These are phyloP conservation scores for Pelargonium australe DNA, from an alignment of 441 rosid species.

Conservation along the genomic window DNA sequence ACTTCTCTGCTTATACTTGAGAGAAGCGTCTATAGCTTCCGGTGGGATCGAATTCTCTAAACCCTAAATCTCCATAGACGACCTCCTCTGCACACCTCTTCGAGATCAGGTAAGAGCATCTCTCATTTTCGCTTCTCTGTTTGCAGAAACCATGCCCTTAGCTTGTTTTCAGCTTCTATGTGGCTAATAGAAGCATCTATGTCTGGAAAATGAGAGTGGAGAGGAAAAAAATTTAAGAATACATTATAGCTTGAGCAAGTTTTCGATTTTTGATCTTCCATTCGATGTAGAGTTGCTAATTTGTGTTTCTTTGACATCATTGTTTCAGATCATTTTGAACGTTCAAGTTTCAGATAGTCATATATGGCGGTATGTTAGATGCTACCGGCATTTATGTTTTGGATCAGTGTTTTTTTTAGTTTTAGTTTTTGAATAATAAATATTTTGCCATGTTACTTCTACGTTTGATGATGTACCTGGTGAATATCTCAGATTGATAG, in stretches of 20 bases:
- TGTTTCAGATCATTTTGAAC: not conserved
- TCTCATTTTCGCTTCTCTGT: not conserved
- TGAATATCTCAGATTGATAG: slow-evolving; percentile 14
- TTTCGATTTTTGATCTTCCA: not conserved
- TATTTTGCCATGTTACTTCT: not conserved
- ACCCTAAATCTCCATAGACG: slow-evolving; percentile 4
- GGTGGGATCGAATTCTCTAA: not conserved
- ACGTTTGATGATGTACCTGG: not conserved
- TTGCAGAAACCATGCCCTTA: not conserved
- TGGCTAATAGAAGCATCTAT: not conserved
- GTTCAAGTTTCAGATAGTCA: not conserved
- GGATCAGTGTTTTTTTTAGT: not conserved
- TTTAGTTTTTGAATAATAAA: not conserved
- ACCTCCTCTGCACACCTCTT: not conserved
- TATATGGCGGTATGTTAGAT: not conserved
- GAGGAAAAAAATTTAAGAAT: not conserved
- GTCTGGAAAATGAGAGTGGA: not conserved
- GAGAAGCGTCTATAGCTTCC: not conserved
- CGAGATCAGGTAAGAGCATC: not conserved
- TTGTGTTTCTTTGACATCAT: not conserved
- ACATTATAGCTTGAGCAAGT: not conserved
- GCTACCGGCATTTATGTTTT: not conserved
- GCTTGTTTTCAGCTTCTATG: not conserved
- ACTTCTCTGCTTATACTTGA: not conserved
- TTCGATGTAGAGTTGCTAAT: not conserved